Evolutionary conservation across 768 basidiomycete genomes (phyloP), one percentile per base, ranked within the genome.

Genomic region (Lactarius hatsudake): DNA sequence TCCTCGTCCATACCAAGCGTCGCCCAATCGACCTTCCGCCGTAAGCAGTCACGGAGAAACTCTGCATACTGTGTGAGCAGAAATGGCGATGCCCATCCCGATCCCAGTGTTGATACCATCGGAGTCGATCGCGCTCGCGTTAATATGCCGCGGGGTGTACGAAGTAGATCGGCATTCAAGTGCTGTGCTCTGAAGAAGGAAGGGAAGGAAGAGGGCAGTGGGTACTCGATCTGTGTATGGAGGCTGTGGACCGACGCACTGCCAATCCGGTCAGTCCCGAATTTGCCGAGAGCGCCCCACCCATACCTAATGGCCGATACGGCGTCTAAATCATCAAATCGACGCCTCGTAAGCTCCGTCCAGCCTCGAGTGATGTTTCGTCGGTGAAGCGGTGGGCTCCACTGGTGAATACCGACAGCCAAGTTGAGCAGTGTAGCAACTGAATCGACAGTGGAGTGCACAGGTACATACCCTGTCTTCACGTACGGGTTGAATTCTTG

Each of bases 311-410:
- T 71, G 45, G 80, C 67, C 62, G 79, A 70, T 20, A 76, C 71
- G 62, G 66, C 75, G 67, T n/a, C 73, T 82, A 82, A 82, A 17
- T 74, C 74, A 26, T 81, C 74, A 70, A 83, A 86, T 2, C 73
- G 71, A 18, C 68, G 68, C 23, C 79, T 71, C 20, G 77, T 76
- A 6, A 74, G 64, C 30, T 76, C 69, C 9, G 83, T 78, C 71
- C 90, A 81, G 2, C 89, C 90, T 69, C 90, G 81, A 3, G 84
- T 83, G 56, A 90, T 83, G 63, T 87, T 83, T 42, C 81, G 71
- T 43, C 83, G 79, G 51, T 82, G 74, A 71, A 80, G 85, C 18
- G 61, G 38, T 64, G 71, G 43, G 64, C 60, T n/a, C 32, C 53
- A 66, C 60, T 58, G 57, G 60, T 38, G 43, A 59, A 36, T 69